Conservation (phyloP, 2,329 filamentous ascomycete species). For the Exophiala lecanii-corni region DNA sequence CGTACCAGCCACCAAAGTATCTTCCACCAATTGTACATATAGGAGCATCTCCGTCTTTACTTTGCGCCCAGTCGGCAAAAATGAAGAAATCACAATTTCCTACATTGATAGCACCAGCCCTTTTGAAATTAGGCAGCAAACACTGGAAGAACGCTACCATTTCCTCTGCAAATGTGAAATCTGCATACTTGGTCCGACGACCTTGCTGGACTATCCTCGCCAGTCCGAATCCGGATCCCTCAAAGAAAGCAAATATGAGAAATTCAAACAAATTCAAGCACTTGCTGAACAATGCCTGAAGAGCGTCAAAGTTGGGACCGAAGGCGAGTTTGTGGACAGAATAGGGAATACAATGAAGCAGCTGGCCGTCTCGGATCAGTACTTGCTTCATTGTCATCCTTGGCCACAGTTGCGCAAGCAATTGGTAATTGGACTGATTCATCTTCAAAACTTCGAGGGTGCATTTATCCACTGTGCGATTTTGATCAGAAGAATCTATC, state of each 20-base stretch:
- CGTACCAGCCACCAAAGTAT: constrained; percentile 33
- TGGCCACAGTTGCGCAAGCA: constrained; percentile 51
- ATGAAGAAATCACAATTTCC: constrained; percentile 57
- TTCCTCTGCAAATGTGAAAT: constrained; percentile 52
- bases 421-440: constrained; percentile 47
- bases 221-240: neutral
- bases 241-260: neutral
- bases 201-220: neutral
- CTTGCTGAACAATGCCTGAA: constrained; percentile 28
- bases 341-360: constrained; percentile 39
- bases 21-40: constrained; percentile 2
- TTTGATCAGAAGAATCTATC: constrained; percentile 49
- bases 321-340: constrained; percentile 30
- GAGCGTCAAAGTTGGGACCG: constrained; percentile 22
- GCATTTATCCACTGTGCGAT: constrained; percentile 51
- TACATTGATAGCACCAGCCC: constrained; percentile 57
- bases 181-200: constrained; percentile 4
- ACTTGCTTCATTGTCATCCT: constrained; percentile 51
- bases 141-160: constrained; percentile 53
- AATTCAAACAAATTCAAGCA: neutral
- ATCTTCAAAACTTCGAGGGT: constrained; percentile 37
- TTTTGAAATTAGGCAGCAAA: constrained; percentile 45
- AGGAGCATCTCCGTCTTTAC: constrained; percentile 29
- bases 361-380: constrained; percentile 39
- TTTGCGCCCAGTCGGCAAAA: constrained; percentile 47